Evolutionary conservation across 2,329 filamentous ascomycete species (phyloP).

Genomic region (Botrytis galanthina): DNA sequence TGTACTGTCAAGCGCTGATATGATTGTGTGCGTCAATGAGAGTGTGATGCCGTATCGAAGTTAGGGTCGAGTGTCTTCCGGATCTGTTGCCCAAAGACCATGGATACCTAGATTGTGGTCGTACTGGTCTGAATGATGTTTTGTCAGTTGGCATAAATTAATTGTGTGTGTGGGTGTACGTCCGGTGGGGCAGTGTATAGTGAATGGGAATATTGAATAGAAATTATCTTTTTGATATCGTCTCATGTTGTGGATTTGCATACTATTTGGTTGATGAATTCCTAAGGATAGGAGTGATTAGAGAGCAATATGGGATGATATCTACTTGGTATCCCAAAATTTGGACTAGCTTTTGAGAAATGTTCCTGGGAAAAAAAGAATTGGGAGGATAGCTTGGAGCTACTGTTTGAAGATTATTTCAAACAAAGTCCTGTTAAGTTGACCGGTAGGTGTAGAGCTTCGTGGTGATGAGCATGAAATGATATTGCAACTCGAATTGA

Average conservation of each 20-base stretch:
- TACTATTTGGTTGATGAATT: not conserved
- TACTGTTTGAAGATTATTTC: not conserved
- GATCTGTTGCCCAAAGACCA: not conserved
- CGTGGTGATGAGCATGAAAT: not conserved
- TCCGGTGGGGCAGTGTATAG: not conserved
- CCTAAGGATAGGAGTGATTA: not conserved
- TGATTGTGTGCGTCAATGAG: not conserved
- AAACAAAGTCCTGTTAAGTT: not conserved
- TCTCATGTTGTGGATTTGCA: not conserved
- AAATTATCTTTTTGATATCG: fast-evolving
- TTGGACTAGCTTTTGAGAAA: not conserved
- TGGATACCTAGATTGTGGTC: not conserved
- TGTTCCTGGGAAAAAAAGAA: not conserved
- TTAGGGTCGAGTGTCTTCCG: not conserved
- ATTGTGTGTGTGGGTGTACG: not conserved
- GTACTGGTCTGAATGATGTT: not conserved
- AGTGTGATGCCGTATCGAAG: not conserved
- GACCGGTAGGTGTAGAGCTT: not conserved
- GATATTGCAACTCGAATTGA: not conserved
- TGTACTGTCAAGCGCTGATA: not conserved
- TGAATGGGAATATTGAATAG: not conserved
- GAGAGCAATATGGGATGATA: not conserved
- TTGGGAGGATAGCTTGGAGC: not conserved
- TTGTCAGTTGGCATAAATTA: not conserved
- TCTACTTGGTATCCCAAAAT: not conserved